Base-by-base conservation (phyloP, 1,284 basidiomycete species). In the Sanghuangporus sanghuang region DNA sequence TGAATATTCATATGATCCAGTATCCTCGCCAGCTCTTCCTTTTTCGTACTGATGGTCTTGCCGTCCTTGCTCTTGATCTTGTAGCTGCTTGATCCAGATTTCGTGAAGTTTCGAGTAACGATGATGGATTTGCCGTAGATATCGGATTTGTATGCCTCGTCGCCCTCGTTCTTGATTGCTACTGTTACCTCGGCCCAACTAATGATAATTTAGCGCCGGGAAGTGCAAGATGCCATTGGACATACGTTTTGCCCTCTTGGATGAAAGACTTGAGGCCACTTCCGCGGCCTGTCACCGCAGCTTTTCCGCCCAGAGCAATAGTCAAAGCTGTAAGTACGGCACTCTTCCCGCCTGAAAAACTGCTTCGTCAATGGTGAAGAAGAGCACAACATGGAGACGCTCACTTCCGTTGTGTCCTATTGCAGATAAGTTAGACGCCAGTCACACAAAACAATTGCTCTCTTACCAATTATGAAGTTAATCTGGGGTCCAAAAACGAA, bases 1-100 rank as follows among this genome's bases (percentile, higher is more conserved):
- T 95, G 93, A 65, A 99, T 95, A 71, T 94, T 93, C 87, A 96
- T 96, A 70, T 95, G 91, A 71, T 97, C 93, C 69, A 89, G 89
- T 57, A 98, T 96, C 2, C 88, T 84, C 46, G 92, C 83, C 23
- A 99, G 77, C 71, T 97, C 94, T 36, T 94, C 87, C 67, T 87
- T 86, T 77, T 93, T 95, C n/a, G 79, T 88, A 44, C 89, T 90
- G 59, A 97, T 75, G 6, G 86, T 74, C 64, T 80, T 84, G 35
- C 86, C 86, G 23, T 87, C 84, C 68, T 81, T 85, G 65, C 81
- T 84, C 76, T 85, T 90, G 74, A 99, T 93, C 75, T 91, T 96
- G 87, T 95, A 98, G 0, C 81, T 77, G 0, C 88, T 89, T 8
- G 77, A 73, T 3, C 94, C 94, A 23, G 92, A 87, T 66, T 84